Base-by-base conservation (phyloP, 441 rosid genomes). In the Populus hybrid region DNA sequence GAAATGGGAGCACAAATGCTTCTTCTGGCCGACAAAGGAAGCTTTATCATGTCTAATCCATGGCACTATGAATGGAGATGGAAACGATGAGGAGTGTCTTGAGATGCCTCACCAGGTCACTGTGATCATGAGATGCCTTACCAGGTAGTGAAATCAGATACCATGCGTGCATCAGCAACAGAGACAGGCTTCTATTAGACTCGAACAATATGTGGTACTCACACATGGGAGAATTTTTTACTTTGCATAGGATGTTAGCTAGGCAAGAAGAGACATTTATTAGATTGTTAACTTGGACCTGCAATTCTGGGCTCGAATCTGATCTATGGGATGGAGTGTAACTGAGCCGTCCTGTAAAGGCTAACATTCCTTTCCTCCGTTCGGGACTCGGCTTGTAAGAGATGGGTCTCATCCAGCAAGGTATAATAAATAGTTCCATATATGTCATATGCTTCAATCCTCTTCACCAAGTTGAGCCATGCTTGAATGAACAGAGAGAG, bases 11-110 rank as follows among this genome's bases (percentile, higher is more conserved):
- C 73, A 23, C 23, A 8, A 64, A 31, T 50, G 35, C 28, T 64
- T 69, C 31, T 63, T 78, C 61, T 76, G 78, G 83, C 84, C 80
- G 78, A 81, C 82, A 77, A 26, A 18, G 9, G 29, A 64, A 40
- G 74, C 72, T 71, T 80, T 75, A 69, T n/a, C 28, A 64, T 61
- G 82, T 83, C 75, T 36, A 76, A 73, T 82, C 85, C 64, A 64
- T 18, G 64, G 64, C 80, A 73, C 80, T 6, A 68, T 80, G 74
- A 69, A 82, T 76, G 84, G 80, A 36, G 69, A 77, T 73, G 7
- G 66, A 73, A 23, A 61, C 29, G 36, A 20, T 59, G 23, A 18
- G n/a, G 56, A 6, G 35, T 5, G 42, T n/a, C 21, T 73, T n/a
- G 64, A 31, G n/a, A 36, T 74, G n/a, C 64, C 64, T 71, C 7